Percentiles rank a stretch among this genome's conserved stretches.
phyloP scores from a whole-genome alignment of 2,329 filamentous ascomycete species.

The Colletotrichum noveboracense region DNA sequence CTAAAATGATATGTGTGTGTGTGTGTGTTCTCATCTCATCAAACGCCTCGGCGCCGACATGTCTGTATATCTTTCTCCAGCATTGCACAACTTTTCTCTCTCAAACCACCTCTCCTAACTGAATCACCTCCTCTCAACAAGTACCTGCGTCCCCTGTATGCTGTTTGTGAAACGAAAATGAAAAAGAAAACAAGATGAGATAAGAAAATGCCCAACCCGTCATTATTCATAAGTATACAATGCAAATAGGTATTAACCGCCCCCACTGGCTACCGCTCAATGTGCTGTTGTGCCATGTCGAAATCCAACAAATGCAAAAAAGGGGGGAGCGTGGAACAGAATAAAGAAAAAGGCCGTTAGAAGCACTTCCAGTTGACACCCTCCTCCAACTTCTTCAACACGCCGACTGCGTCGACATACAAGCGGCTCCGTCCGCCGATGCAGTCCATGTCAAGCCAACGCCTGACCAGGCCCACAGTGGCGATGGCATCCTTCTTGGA shows the following conservation, averaged over 20 bases:
- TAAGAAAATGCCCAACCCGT: neutral
- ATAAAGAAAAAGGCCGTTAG: neutral
- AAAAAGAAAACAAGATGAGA: neutral
- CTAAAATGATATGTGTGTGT: neutral
- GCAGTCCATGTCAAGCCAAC: slow-evolving; percentile 54
- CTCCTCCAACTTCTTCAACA: slow-evolving; percentile 57
- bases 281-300: neutral
- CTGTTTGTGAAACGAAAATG: neutral
- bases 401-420: slow-evolving; percentile 57
- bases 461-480: slow-evolving; percentile 54
- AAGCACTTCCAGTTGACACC: slow-evolving; percentile 26
- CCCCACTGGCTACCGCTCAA: neutral
- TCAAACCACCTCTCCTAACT: neutral
- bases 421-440: slow-evolving; percentile 53
- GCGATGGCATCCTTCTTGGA: slow-evolving; percentile 46
- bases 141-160: neutral
- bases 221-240: slow-evolving; percentile 7
- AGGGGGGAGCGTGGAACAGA: neutral
- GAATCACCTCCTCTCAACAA: neutral
- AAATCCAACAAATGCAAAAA: neutral
- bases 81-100: neutral
- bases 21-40: neutral
- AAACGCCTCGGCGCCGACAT: neutral
- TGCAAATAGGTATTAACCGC: slow-evolving; percentile 3
- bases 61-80: neutral